Conservation (phyloP, 768 basidiomycete genomes). For the Dioszegia aurantiaca region DNA sequence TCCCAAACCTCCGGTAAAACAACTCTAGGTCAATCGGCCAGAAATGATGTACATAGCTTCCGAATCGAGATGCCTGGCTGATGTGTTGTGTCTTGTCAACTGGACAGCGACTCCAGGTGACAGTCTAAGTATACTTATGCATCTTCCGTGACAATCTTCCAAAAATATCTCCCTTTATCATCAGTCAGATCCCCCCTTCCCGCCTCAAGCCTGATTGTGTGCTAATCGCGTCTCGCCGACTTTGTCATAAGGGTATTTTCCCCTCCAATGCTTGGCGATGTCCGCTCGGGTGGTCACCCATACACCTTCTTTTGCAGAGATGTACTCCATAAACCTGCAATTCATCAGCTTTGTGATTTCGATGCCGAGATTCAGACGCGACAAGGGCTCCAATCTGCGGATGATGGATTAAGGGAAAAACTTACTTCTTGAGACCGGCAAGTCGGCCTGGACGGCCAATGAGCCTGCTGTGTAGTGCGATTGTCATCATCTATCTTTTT, state of each 20-base stretch:
- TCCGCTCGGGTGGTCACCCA: constrained; percentile 34
- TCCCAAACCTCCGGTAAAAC: too few species aligned
- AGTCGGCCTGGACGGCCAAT: constrained; percentile 35
- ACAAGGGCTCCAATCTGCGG: neutral
- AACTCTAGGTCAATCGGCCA: too few species aligned
- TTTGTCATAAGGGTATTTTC: constrained; percentile 31
- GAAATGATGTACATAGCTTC: too few species aligned
- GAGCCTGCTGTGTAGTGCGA: constrained; percentile 41
- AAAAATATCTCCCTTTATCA: too few species aligned
- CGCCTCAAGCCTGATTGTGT: neutral
- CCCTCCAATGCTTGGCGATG: constrained; percentile 30
- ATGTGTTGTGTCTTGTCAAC: too few species aligned
- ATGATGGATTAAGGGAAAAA: neutral
- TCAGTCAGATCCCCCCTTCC: neutral
- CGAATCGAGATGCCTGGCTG: too few species aligned
- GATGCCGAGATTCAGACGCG: too few species aligned
- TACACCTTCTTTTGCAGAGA: constrained; percentile 25
- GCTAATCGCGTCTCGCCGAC: constrained; percentile 13
- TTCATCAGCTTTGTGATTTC: constrained; percentile 3
- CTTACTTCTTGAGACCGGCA: constrained; percentile 21
- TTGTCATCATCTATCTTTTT: constrained; percentile 22
- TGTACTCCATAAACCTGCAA: constrained; percentile 32
- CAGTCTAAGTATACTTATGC: too few species aligned
- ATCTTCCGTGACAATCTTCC: too few species aligned
- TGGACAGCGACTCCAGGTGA: too few species aligned